Evolutionary conservation across 2,329 filamentous ascomycete genomes (phyloP), one percentile per base, ranked within the genome.

Genomic region (Alternaria tenuissima): DNA sequence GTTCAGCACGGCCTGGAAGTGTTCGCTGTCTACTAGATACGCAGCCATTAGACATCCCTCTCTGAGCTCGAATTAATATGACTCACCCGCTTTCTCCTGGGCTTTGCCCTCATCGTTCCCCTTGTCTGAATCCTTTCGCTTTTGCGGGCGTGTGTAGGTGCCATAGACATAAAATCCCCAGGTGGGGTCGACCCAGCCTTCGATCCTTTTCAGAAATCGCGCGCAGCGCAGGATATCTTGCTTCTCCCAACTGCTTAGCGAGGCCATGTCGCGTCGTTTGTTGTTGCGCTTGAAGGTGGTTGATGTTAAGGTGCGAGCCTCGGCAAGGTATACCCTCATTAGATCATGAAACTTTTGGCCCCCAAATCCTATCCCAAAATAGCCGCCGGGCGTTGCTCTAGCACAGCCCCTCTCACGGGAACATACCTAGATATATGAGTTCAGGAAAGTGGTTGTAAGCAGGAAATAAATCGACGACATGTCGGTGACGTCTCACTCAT

Each of bases 111-210:
- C 32, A 6, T 38, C 18, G 9, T 51, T 9, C 30, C n/a, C 6
- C 41, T 44, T 32, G 22, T n/a, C 28, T 54, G 30, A 24, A 18
- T 54, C 52, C n/a, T 26, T 36, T 46, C 38, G 41, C 52, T 44
- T n/a, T 46, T 54, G 52, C 28, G 30, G 52, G 28, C 41, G 41
- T 26, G 28, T 54, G 52, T 54, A 54, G 28, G 39, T 46, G 30
- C 41, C 52, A 36, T 54, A 54, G 41, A 54, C 52, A 44, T 54
- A 54, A 44, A 44, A 54, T 1, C 52, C 41, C 30, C 41, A 44
- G 28, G 52, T 54, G 39, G 52, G 28, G 41, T 54, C 52, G 18
- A 36, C 28, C 26, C 28, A 54, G 22, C 30, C 18, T 44, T 43
- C 18, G n/a, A 54, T 38, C 18, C 41, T 24, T 18, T 44, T n/a